Evolutionary conservation across 176 grass and related monocot species (phyloP).

Genomic region (Poa annua): DNA sequence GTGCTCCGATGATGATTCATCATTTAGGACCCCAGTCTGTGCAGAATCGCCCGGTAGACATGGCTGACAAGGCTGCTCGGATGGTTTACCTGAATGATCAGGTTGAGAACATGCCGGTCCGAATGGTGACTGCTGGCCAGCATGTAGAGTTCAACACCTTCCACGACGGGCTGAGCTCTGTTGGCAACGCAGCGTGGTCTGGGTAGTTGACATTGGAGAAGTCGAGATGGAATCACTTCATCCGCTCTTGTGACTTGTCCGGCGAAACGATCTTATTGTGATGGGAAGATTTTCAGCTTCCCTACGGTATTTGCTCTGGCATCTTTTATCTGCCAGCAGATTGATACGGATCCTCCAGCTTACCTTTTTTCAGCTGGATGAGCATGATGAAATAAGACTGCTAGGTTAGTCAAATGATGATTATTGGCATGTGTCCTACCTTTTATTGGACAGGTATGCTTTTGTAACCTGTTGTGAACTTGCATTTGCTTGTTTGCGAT

Average conservation of each 20-base stretch:
- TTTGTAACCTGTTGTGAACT: conserved; percentile 45
- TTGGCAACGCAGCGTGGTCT: conserved; percentile 53
- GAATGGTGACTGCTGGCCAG: conserved; percentile 61
- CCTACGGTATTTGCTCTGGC: conserved; percentile 49
- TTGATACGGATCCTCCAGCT: conserved; percentile 43
- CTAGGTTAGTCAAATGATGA: conserved; percentile 50
- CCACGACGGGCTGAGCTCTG: conserved; percentile 66
- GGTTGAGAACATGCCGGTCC: conserved; percentile 47
- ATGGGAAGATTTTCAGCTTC: neutral
- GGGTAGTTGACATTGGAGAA: conserved; percentile 33
- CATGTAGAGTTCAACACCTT: conserved; percentile 70
- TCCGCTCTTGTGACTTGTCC: neutral
- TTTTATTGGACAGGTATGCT: conserved; percentile 62
- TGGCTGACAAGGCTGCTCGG: conserved; percentile 68
- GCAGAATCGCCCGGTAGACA: conserved; percentile 61
- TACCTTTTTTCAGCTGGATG: conserved; percentile 57
- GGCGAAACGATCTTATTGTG: conserved; percentile 22
- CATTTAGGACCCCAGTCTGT: conserved; percentile 57
- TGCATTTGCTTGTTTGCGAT: conserved; percentile 52
- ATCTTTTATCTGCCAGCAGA: conserved; percentile 62
- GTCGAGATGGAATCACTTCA: neutral
- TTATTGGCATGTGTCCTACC: conserved; percentile 56
- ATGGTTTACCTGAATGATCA: conserved; percentile 86
- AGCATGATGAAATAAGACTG: conserved; percentile 43
- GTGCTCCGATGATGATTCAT: conserved; percentile 49